Evolutionary conservation across 108 stramenopile genomes (phyloP).

Genomic region (Skeletonema tropicum): DNA sequence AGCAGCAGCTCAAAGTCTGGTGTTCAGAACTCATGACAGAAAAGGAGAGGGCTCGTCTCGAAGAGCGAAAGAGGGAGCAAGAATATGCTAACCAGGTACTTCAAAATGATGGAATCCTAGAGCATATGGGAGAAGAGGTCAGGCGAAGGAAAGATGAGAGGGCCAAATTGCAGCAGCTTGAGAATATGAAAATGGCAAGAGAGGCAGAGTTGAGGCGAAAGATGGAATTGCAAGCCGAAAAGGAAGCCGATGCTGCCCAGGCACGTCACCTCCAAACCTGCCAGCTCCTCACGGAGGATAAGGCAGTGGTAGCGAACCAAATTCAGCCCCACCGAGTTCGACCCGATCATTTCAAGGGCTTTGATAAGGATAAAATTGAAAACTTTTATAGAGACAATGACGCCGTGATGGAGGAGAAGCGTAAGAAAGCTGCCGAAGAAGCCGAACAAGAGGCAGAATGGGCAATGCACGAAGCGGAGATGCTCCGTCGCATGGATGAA

Average conservation of each 20-base stretch:
- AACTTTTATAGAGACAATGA: slow-evolving; percentile 43
- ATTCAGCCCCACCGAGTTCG: slow-evolving; percentile 27
- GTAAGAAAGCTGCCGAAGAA: slow-evolving; percentile 1
- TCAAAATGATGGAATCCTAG: slow-evolving; percentile 35
- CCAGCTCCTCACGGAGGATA: slow-evolving; percentile 36
- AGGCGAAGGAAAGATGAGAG: slow-evolving; percentile 26
- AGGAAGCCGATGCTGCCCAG: slow-evolving; percentile 30
- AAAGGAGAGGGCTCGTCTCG: slow-evolving; percentile 36
- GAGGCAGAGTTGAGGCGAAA: slow-evolving; percentile 18
- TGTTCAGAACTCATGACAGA: slow-evolving; percentile 28
- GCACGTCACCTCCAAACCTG: slow-evolving; percentile 28
- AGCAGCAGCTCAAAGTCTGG: slow-evolving; percentile 48
- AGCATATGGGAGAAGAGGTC: slow-evolving; percentile 14
- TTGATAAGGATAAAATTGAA: slow-evolving; percentile 22
- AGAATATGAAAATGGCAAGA: slow-evolving; percentile 41
- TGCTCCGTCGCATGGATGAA: neutral
- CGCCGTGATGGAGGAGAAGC: slow-evolving; percentile 32
- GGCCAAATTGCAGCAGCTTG: slow-evolving; percentile 29
- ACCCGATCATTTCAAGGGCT: slow-evolving; percentile 51
- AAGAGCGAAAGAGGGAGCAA: slow-evolving; percentile 26
- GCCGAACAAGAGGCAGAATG: slow-evolving; percentile 24
- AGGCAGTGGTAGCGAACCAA: slow-evolving; percentile 16
- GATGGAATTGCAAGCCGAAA: slow-evolving; percentile 33
- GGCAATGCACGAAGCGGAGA: neutral
- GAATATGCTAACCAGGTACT: slow-evolving; percentile 37